Evolutionary conservation across 441 rosid species (phyloP), one percentile per base, ranked within the genome.

Genomic region (Erysimum pusillum): DNA sequence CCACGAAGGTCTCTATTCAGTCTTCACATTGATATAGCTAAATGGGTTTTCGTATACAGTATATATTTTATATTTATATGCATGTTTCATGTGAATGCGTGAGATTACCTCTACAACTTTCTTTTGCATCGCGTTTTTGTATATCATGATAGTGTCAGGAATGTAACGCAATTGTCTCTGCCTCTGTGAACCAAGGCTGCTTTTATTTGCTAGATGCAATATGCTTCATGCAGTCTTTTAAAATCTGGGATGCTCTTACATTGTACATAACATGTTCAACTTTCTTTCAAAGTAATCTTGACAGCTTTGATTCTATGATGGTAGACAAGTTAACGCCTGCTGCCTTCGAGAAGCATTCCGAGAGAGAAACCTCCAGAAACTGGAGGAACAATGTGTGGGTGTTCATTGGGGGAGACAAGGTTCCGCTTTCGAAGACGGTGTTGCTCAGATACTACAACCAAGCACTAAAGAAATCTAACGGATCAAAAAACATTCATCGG

Each of bases 311-410:
- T 20, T 54, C 9, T 69, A 66, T 53, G 64, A 68, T 63, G 45
- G 63, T 76, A 96, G 99, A 85, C 66, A 94, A 92, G 88, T 71
- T 96, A 83, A 87, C 97, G 73, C 98, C 98, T 17, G 94, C 97
- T 80, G 98, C 97, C 54, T 94, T 94, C 73, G 98, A 94, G 87
- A 94, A 96, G 89, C 98, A 96, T 86, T 94, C 96, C 71, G 96
- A 96, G 45, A 90, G 96, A 85, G 98, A 92, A 86, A 89, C 93
- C 9, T 97, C 97, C 60, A 85, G 90, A 69, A 94, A 90, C 78
- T 96, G 97, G 98, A 96, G 87, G 87, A 91, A 91, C 81, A 93
- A 94, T 77, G 89, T 96, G 17, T 96, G 99, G 99, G 93, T 94
- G 73, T 92, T 94, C 67, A 89, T 80, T 38, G 86, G 82, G 18